phyloP scores from a whole-genome alignment of 192 early-diverging fungal genomes.

The Backusella tarrabulga region DNA sequence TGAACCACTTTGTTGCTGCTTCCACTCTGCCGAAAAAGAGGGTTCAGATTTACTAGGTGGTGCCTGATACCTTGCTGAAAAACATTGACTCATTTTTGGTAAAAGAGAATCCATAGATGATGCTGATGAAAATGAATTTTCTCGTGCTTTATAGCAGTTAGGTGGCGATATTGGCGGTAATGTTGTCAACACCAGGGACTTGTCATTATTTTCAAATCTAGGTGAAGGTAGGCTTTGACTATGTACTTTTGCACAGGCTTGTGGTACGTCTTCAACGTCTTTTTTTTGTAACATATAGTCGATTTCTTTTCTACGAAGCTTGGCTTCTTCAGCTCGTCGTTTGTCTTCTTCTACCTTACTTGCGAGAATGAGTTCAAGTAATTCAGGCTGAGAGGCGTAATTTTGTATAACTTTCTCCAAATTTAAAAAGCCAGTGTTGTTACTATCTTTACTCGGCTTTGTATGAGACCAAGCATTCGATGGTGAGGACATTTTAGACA shows the following conservation, averaged over 20 bases:
- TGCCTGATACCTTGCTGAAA: not conserved
- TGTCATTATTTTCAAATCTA: not conserved
- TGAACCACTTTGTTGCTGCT: not conserved
- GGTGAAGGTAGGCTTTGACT: not conserved
- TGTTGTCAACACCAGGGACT: not conserved
- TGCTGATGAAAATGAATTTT: not conserved
- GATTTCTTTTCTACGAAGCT: slow-evolving; percentile 47
- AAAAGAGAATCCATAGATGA: not conserved
- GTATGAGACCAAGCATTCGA: not conserved
- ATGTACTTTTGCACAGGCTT: not conserved
- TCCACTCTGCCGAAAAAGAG: not conserved
- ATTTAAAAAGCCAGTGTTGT: slow-evolving; percentile 34
- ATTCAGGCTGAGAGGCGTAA: slow-evolving; percentile 48
- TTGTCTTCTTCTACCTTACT: slow-evolving; percentile 59
- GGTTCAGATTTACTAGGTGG: not conserved
- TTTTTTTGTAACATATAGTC: slow-evolving; percentile 42
- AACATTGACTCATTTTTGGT: slow-evolving; percentile 2
- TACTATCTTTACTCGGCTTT: not conserved
- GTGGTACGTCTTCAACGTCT: not conserved
- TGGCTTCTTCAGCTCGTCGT: slow-evolving; percentile 55
- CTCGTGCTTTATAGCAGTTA: not conserved
- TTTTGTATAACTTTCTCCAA: slow-evolving; percentile 49
- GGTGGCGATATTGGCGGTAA: not conserved
- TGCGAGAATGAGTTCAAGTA: slow-evolving; percentile 52
- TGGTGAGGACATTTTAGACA: not conserved